Percentiles rank a stretch among this genome's conserved stretches.
Evolutionary conservation across 2,329 filamentous ascomycete genomes (phyloP).

Genomic region (Paecilomyces variotii): DNA sequence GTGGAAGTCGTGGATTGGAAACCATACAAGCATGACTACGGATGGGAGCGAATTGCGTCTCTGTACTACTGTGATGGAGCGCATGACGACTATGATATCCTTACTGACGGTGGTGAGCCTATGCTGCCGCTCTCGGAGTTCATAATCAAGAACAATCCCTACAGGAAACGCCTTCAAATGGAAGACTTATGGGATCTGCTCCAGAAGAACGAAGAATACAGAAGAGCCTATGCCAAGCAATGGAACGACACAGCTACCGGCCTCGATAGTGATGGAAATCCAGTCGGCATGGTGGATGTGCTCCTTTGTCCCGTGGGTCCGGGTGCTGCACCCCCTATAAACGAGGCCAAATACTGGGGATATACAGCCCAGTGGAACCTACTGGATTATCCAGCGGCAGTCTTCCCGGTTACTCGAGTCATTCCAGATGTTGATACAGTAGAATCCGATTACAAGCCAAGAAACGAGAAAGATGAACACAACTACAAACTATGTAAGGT

Average conservation of each 20-base stretch:
- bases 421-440: slow-evolving; percentile 35
- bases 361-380: slow-evolving; percentile 64
- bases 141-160: slow-evolving; percentile 50
- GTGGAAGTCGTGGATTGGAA: slow-evolving; percentile 23
- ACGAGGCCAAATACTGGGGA: slow-evolving; percentile 52
- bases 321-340: slow-evolving; percentile 46
- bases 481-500: slow-evolving; percentile 40
- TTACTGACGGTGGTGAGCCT: slow-evolving; percentile 51
- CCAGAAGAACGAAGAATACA: slow-evolving; percentile 36
- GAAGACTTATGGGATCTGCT: slow-evolving; percentile 37
- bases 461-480: slow-evolving; percentile 41
- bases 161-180: slow-evolving; percentile 35
- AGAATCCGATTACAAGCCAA: slow-evolving; percentile 26
- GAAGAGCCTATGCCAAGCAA: slow-evolving; percentile 36
- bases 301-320: slow-evolving; percentile 55
- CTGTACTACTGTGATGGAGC: slow-evolving; percentile 57
- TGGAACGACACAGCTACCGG: slow-evolving; percentile 37
- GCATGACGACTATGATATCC: slow-evolving; percentile 42
- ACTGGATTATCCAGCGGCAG: slow-evolving; percentile 56
- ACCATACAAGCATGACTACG: slow-evolving; percentile 42
- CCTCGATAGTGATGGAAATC: slow-evolving; percentile 11
- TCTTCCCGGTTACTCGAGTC: slow-evolving; percentile 50
- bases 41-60: slow-evolving; percentile 34
- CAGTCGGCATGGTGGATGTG: slow-evolving; percentile 40
- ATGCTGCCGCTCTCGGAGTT: slow-evolving; percentile 50